Evolutionary conservation across 371 early-diverging fungal genomes (phyloP).

Genomic region (Entomophthora muscae): DNA sequence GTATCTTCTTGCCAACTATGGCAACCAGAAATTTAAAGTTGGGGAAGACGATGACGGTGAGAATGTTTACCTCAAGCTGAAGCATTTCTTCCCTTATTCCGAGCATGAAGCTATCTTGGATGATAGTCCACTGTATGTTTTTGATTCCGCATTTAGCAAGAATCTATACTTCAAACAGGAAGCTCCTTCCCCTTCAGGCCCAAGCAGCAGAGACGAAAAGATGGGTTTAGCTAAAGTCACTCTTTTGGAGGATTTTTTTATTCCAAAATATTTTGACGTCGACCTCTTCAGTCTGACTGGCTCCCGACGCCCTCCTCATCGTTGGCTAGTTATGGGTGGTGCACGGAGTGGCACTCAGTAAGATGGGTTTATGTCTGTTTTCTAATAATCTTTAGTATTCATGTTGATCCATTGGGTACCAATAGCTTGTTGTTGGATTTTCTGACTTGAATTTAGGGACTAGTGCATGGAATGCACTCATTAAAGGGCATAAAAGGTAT

Average conservation of each 20-base stretch:
- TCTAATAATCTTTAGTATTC: constrained; percentile 20
- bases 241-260: constrained; percentile 40
- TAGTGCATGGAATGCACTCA: constrained; percentile 45
- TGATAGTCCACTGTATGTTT: constrained; percentile 71
- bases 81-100: constrained; percentile 45
- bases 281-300: constrained; percentile 56
- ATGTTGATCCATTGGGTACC: constrained; percentile 35
- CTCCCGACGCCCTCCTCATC: constrained; percentile 36
- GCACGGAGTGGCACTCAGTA: constrained; percentile 45
- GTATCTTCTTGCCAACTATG: constrained; percentile 29
- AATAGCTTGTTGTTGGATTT: neutral
- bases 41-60: constrained; percentile 66
- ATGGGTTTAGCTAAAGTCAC: constrained; percentile 10
- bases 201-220: neutral
- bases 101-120: constrained; percentile 32
- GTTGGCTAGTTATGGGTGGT: constrained; percentile 48
- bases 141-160: constrained; percentile 42
- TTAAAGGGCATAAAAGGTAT: constrained; percentile 36
- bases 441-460: constrained; percentile 21
- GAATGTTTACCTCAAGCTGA: constrained; percentile 48
- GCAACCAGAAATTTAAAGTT: constrained; percentile 49
- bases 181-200: neutral
- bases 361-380: constrained; percentile 6
- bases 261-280: constrained; percentile 54
- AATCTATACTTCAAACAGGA: constrained; percentile 18